Evolutionary conservation across 768 basidiomycete species (phyloP), one percentile per base, ranked within the genome.

Genomic region (Fibroporia radiculosa): DNA sequence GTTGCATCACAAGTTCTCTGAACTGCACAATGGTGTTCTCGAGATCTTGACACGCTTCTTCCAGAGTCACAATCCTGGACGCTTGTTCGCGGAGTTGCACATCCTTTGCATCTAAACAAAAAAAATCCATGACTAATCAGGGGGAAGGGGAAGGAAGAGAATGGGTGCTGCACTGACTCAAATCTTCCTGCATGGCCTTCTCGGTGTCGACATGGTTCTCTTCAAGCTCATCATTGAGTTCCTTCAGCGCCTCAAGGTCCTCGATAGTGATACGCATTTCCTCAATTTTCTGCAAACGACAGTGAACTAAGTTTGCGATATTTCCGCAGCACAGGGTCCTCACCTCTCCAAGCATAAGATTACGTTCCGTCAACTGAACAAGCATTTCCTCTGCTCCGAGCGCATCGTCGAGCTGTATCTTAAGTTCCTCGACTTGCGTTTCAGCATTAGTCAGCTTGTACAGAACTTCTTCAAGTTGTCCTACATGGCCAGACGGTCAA

Each of bases 251-350:
- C 59, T 99, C 96, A 3, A 97, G 78, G 56, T 99, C 96, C 61
- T 98, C 95, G 44, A 98, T 91, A 0, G 88, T 89, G 44, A 90
- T 83, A 11, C 91, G 78, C 87, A 97, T 93, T 64, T 97, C 93
- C 61, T 98, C 96, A 52, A 97, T 92, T 80, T 93, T 93, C 89
- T 93, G 33, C 23, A 38, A 28, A 11, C 24, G 34, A 22, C 40
- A 36, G 32, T 27, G 25, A 24, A 35, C 34, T 20, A 32, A 20
- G 19, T 19, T 8, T 24, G 11, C 29, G 29, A 31, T 31, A 8
- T n/a, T n/a, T 31, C n/a, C 29, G 29, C 3, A 37, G 7, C n/a
- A 28, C 8, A n/a, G 38, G 1, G 6, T 13, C 33, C 65, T 42
- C 52, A 90, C 91, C 74, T 97, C 95, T 48, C 89, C 84, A 36